Base-by-base conservation (phyloP, 768 basidiomycete species). In the Hypsizygus marmoreus region DNA sequence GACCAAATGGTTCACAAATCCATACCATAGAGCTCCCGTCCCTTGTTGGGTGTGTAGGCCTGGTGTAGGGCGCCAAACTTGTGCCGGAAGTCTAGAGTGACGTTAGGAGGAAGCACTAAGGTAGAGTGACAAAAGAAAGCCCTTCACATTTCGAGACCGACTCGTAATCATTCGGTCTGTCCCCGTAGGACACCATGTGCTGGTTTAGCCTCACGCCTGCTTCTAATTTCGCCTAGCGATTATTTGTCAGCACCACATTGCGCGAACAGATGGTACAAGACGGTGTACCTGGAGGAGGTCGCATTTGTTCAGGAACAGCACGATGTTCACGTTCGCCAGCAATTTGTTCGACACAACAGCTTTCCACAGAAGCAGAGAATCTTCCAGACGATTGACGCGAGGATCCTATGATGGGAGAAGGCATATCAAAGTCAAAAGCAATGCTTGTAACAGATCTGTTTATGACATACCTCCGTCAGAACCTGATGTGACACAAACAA, bases 301-400 rank as follows among this genome's bases (percentile, higher is more conserved):
- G 49, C 79, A 80, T 67, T 91, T 91, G 68, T 90, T 91, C 52
- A 91, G 63, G 63, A 92, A 92, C 53, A 91, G 74, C 13, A 93
- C 79, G 51, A 93, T 80, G 64, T 82, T 86, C 50, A 91, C 89
- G 36, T 81, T 76, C 26, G 75, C 73, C 24, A 93, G 79, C 8
- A 92, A 69, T 57, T 77, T 85, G 66, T 91, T 87, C 22, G 85
- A 79, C 26, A 86, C 78, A 1, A 92, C 79, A 0, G 71, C 67
- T 59, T 77, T 82, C 90, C 90, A 93, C 8, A 91, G 65, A 14
- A 80, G 61, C 35, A 93, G 69, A 0, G 89, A 88, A 64, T 93
- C 90, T 57, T 91, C 86, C 23, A 91, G 62, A 46, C 90, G 77
- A 62, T 92, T 93, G 17, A 88, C 81, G 38, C 69, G 70, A 9